Evolutionary conservation across 768 basidiomycete genomes (phyloP), one percentile per base, ranked within the genome.

Genomic region (Pulveroboletus sp.): DNA sequence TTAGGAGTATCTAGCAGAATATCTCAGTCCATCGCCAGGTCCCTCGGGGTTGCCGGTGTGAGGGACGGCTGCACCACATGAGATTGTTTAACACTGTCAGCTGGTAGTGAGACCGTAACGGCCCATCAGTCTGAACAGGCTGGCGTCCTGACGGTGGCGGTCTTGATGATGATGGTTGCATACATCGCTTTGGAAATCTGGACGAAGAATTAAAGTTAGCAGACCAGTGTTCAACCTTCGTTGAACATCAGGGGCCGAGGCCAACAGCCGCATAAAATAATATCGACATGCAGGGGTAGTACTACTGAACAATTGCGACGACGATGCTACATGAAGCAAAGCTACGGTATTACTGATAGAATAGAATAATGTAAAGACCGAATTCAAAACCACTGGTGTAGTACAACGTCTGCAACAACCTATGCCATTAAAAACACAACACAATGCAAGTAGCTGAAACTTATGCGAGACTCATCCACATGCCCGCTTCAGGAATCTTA

Each of bases 401-500:
- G 27, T 41, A 52, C 55, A 59, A 12, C 8, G 27, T 29, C 40
- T 27, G 41, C 39, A 20, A 49, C 39, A 27, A 17, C 41, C 31
- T 40, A 55, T 47, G 44, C 46, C 45, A 59, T 40, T 24, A 37
- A 37, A 19, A 21, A 61, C 51, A 44, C 44, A 44, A 27, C 31
- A 50, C 33, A 29, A 19, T 43, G 33, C 40, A 45, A 23, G 24
- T 32, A 29, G 2, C 17, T 17, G 37, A 40, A n/a, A 40, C 32
- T 63, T 50, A 76, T 33, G 82, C 87, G 58, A 90, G 70, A 71
- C 88, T 90, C 59, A 86, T 76, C 87, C 87, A 90, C 87, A 90
- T 89, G 32, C 87, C 84, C 49, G 76, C 77, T 50, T 76, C 77
- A 2, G 88, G 88, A 21, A 90, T 54, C 64, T 79, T 76, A 55